phyloP scores from a whole-genome alignment of 202 grass and related monocot species.

The Hordeum pubiflorum region DNA sequence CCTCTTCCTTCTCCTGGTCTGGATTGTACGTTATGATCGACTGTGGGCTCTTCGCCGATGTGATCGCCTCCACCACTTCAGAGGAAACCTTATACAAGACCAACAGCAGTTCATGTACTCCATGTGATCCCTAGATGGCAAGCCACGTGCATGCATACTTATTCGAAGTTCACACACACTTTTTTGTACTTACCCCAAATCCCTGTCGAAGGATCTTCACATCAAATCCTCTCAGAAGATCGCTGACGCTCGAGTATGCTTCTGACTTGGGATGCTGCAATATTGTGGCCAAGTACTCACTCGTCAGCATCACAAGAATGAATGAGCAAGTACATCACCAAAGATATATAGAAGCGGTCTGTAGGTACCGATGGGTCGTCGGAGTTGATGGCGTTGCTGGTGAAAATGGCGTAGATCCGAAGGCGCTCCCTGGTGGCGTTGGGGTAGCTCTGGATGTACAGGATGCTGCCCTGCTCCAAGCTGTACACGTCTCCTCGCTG shows the following conservation, averaged over 20 bases:
- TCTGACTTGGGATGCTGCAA: constrained; percentile 50
- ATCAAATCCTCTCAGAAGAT: constrained; percentile 71
- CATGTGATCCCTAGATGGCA: background rate
- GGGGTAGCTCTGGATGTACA: constrained; percentile 65
- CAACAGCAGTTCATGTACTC: background rate
- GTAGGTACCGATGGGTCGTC: constrained; percentile 29
- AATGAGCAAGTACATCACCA: background rate
- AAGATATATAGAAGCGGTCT: background rate
- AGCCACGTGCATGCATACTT: background rate
- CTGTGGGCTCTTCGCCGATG: constrained; percentile 28
- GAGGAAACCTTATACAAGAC: constrained; percentile 11
- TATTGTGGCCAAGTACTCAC: background rate
- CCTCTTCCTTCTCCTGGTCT: constrained; percentile 16
- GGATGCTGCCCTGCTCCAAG: constrained; percentile 51
- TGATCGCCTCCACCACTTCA: constrained; percentile 47
- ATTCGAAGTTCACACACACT: background rate
- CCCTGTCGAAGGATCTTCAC: constrained; percentile 44
- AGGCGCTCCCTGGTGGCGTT: constrained; percentile 41
- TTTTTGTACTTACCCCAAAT: constrained; percentile 51
- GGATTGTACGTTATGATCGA: constrained; percentile 42
- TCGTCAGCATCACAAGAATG: background rate
- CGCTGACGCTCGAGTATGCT: constrained; percentile 57
- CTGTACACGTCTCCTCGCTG: constrained; percentile 71
- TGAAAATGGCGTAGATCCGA: constrained; percentile 68
- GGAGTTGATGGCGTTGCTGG: constrained; percentile 32